Percentiles rank a stretch among this genome's conserved stretches.
Conservation (phyloP, 2,329 filamentous ascomycete species). For the Teratosphaeria gauchensis region DNA sequence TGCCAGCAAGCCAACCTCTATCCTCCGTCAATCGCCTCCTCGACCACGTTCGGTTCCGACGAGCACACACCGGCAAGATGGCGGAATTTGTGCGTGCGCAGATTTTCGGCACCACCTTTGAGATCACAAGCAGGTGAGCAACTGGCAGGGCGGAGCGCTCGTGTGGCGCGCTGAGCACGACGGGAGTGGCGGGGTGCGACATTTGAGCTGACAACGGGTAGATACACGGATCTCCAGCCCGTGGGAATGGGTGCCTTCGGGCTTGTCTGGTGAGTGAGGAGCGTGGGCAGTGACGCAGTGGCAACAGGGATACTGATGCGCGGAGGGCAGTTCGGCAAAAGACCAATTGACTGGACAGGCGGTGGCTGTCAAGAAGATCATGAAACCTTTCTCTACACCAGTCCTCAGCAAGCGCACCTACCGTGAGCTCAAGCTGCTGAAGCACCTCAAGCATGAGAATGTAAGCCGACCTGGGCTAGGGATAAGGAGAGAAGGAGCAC, state of each 20-base stretch:
- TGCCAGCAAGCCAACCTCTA: neutral
- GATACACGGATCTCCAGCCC: slow-evolving; percentile 95
- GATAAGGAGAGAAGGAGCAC: neutral
- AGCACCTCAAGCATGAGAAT: slow-evolving; percentile 95
- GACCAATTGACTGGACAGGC: slow-evolving; percentile 95
- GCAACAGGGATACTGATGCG: neutral
- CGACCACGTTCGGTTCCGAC: neutral
- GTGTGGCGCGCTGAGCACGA: neutral
- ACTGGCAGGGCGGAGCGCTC: slow-evolving; percentile 5
- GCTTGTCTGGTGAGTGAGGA: slow-evolving; percentile 67
- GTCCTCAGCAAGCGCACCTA: slow-evolving; percentile 97
- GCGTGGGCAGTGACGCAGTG: neutral
- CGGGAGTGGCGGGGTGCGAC: slow-evolving; percentile 1
- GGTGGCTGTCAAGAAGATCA: slow-evolving; percentile 99
- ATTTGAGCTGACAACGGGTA: slow-evolving; percentile 30
- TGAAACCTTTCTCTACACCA: slow-evolving; percentile 99
- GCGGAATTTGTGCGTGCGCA: slow-evolving; percentile 98
- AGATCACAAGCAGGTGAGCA: slow-evolving; percentile 90
- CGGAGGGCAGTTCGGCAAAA: slow-evolving; percentile 69
- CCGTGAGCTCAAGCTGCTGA: slow-evolving; percentile 91
- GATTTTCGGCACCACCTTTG: slow-evolving; percentile 98
- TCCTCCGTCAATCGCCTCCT: neutral
- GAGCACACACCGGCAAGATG: slow-evolving; percentile 51
- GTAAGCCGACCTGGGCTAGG: slow-evolving; percentile 37
- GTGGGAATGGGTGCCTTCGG: slow-evolving; percentile 99